Percentiles rank a stretch among this genome's conserved stretches.
These are phyloP conservation scores for Acidomyces sp. DNA, from an alignment of 495 filamentous ascomycete genomes.

Conservation along the genomic window DNA sequence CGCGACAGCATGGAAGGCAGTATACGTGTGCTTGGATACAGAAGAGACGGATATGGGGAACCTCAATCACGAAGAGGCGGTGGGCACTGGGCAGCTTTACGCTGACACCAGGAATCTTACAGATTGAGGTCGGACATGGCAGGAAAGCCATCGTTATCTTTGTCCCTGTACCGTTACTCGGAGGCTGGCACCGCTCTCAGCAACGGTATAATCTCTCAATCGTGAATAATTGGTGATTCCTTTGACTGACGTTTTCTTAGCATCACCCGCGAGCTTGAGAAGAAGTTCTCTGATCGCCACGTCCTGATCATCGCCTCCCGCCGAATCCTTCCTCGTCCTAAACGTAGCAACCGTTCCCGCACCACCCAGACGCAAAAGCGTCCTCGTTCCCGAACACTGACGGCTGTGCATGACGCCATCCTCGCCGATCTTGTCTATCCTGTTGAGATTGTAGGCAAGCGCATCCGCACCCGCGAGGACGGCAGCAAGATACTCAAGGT, in stretches of 20 bases:
- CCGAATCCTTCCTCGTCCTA: conserved; percentile 95
- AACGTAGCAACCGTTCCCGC: conserved; percentile 87
- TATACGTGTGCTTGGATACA: neutral
- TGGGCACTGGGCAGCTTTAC: conserved; percentile 38
- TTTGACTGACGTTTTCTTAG: conserved; percentile 36
- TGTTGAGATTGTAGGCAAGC: conserved; percentile 99
- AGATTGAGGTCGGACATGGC: conserved; percentile 99
- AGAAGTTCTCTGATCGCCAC: conserved; percentile 99
- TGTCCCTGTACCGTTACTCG: conserved; percentile 94
- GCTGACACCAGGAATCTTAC: conserved; percentile 59
- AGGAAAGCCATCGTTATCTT: conserved; percentile 99
- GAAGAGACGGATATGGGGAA: neutral
- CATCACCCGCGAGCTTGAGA: conserved; percentile 98
- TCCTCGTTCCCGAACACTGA: conserved; percentile 90
- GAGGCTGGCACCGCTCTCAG: conserved; percentile 94
- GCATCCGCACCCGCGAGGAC: conserved; percentile 90
- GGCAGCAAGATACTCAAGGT: conserved; percentile 95
- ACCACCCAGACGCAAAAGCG: conserved; percentile 95
- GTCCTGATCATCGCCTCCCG: conserved; percentile 96
- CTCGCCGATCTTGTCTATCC: conserved; percentile 94
- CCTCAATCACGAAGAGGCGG: conserved; percentile 42
- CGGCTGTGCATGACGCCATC: conserved; percentile 94
- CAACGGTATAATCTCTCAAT: conserved; percentile 60
- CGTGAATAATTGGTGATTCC: neutral
- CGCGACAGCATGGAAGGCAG: no score